A percentile compares a stretch with the other conserved stretches of the same genome.
phyloP scores from a whole-genome alignment of 176 grass and related monocot species.

The Carex myosuroides region DNA sequence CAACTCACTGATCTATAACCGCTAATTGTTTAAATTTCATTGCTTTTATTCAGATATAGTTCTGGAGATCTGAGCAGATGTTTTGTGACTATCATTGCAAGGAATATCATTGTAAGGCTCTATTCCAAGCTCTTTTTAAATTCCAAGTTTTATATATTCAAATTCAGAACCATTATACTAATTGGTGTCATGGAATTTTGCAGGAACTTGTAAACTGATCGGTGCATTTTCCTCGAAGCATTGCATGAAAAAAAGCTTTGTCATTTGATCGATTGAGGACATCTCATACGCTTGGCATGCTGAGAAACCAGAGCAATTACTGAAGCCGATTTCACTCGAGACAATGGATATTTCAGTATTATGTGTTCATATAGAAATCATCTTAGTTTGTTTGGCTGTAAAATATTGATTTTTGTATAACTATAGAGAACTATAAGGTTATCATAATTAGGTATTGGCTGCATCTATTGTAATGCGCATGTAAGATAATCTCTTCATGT shows the following conservation, averaged over 20 bases:
- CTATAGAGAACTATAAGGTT: conserved; percentile 3
- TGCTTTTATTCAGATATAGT: conserved; percentile 55
- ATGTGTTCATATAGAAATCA: conserved; percentile 10
- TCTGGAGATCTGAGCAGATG: conserved; percentile 58
- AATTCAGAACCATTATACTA: background rate
- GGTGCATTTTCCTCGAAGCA: background rate
- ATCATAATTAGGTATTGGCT: background rate
- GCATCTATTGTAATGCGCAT: background rate
- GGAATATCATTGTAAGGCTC: conserved; percentile 7
- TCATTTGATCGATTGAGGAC: background rate
- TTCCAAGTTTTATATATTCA: background rate
- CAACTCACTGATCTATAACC: background rate
- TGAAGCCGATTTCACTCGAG: background rate
- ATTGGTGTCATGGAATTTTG: background rate
- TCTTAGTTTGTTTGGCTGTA: conserved; percentile 17
- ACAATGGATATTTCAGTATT: conserved; percentile 27
- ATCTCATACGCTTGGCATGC: background rate
- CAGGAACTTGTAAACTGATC: background rate
- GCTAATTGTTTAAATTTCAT: background rate
- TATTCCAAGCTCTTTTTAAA: background rate
- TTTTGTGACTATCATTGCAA: conserved; percentile 8
- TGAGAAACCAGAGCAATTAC: conserved; percentile 5
- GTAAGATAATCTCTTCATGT: background rate
- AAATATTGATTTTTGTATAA: conserved; percentile 20
- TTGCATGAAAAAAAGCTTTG: background rate